Conservation (phyloP, 2,329 filamentous ascomycete genomes). For the Aspergillus puulaauensis region DNA sequence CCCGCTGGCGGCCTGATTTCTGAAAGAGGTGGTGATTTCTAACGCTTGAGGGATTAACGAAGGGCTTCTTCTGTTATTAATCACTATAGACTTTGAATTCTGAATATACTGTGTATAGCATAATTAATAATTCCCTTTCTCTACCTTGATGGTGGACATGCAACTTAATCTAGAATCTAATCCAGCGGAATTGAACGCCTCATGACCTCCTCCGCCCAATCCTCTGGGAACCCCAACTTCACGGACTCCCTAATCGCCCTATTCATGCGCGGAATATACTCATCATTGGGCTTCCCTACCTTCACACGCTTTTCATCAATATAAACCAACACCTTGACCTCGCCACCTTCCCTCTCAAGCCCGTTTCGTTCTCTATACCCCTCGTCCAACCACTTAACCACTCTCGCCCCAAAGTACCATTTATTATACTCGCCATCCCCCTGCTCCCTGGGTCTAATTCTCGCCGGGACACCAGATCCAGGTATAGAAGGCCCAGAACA, state of each 20-base stretch:
- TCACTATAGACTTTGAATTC: constrained; percentile 9
- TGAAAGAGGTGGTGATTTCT: constrained; percentile 1
- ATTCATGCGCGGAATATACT: constrained; percentile 46
- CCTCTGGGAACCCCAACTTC: constrained; percentile 31
- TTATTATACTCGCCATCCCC: constrained; percentile 38
- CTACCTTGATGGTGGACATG: neutral
- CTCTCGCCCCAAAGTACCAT: constrained; percentile 33
- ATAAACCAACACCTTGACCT: constrained; percentile 38
- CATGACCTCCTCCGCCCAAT: constrained; percentile 41
- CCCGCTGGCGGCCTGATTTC: constrained; percentile 13
- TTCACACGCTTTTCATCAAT: constrained; percentile 41
- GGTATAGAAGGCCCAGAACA: constrained; percentile 9
- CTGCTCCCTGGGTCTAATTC: constrained; percentile 32
- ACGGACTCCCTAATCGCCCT: constrained; percentile 41
- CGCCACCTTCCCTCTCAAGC: constrained; percentile 4
- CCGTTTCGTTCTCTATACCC: constrained; percentile 9
- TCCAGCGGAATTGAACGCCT: constrained; percentile 35
- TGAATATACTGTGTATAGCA: constrained; percentile 7
- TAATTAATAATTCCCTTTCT: neutral
- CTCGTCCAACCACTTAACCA: constrained; percentile 33
- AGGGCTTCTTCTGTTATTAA: constrained; percentile 3
- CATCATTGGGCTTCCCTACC: constrained; percentile 32
- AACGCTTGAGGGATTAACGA: neutral
- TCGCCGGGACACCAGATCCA: constrained; percentile 7
- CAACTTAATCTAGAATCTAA: constrained; percentile 2